These are phyloP conservation scores for Leccinum longicurvipes DNA, from an alignment of 768 basidiomycete genomes.

Conservation along the genomic window DNA sequence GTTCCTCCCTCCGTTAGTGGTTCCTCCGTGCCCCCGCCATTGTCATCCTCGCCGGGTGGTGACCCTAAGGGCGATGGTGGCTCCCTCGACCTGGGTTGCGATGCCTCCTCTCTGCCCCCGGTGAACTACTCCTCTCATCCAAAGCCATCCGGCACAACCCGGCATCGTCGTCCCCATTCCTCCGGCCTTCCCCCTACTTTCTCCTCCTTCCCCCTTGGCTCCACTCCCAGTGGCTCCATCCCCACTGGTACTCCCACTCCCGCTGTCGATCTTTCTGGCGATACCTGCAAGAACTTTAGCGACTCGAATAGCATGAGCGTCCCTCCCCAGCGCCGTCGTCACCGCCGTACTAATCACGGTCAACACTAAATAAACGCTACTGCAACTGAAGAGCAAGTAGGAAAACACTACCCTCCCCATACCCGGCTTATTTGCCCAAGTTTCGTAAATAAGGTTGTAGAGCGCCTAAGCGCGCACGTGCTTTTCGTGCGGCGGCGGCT, in stretches of 20 bases:
- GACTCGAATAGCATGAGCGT: not conserved
- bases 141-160: not conserved
- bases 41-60: not conserved
- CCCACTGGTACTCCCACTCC: not conserved
- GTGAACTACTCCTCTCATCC: too few species aligned
- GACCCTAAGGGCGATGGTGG: not conserved
- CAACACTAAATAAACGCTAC: not conserved
- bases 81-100: not conserved
- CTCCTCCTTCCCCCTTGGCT: not conserved
- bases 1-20: not conserved
- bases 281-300: not conserved
- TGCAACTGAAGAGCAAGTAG: not conserved
- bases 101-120: too few species aligned
- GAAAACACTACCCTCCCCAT: not conserved
- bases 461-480: not conserved
- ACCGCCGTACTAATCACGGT: slow-evolving; percentile 2
- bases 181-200: not conserved
- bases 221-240: not conserved
- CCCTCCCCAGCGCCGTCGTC: not conserved
- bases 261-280: not conserved
- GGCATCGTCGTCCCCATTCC: not conserved
- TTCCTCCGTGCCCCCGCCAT: not conserved
- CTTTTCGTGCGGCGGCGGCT: not conserved
- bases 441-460: not conserved
- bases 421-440: not conserved